Evolutionary conservation across 345 rosid species (phyloP).

Genomic region (Euphorbia pulcherrima): DNA sequence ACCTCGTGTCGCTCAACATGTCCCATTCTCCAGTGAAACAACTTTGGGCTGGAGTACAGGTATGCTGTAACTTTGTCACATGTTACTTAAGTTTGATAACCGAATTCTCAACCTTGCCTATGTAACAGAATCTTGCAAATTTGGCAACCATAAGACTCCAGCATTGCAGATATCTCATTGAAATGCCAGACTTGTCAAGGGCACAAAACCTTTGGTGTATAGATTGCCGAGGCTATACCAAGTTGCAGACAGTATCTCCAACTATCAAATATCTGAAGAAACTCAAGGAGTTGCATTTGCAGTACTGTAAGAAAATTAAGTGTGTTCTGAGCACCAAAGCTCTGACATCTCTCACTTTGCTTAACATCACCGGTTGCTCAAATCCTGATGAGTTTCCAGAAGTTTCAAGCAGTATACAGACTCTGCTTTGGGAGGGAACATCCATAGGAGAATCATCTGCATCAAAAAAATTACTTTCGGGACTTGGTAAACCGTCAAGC

Average conservation of each 20-base stretch:
- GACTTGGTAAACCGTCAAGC: not conserved
- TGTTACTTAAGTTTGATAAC: not conserved
- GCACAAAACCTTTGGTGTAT: not conserved
- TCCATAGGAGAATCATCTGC: not conserved
- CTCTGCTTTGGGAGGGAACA: not conserved
- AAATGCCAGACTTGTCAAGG: not conserved
- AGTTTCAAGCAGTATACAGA: not conserved
- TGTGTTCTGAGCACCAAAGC: not conserved
- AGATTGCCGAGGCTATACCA: not conserved
- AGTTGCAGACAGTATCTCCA: not conserved
- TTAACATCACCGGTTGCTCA: not conserved
- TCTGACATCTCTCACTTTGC: not conserved
- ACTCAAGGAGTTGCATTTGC: not conserved
- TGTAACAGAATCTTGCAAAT: not conserved
- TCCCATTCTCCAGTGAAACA: not conserved
- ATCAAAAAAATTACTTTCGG: not conserved
- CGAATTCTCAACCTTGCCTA: not conserved
- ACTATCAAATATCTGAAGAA: not conserved
- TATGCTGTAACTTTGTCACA: not conserved
- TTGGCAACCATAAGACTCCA: not conserved
- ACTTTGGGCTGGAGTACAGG: conserved; percentile 18
- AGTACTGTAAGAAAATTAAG: not conserved
- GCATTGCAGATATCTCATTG: not conserved
- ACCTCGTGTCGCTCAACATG: conserved; percentile 5
- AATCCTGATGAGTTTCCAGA: not conserved